Evolutionary conservation across 768 basidiomycete genomes (phyloP).

Genomic region (Tulasnella calospora): DNA sequence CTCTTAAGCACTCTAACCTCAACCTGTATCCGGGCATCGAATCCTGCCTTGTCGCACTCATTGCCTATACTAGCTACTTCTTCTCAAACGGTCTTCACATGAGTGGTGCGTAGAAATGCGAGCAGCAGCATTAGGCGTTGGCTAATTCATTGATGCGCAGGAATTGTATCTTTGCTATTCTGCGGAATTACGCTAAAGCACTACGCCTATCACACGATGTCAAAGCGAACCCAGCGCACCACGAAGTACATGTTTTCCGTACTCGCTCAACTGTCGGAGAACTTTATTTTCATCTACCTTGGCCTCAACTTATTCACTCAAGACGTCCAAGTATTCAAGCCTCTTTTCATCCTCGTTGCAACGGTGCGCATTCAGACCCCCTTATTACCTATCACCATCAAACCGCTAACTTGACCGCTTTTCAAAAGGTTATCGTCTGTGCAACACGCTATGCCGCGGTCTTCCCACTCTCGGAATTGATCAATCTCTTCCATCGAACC

Average conservation of each 20-base stretch:
- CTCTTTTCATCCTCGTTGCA: conserved; percentile 88
- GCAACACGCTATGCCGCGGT: conserved; percentile 95
- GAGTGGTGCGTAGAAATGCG: conserved; percentile 40
- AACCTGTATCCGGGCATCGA: conserved; percentile 87
- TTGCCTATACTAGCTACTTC: conserved; percentile 96
- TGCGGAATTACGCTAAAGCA: conserved; percentile 99
- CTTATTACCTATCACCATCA: background rate
- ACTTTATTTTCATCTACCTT: conserved; percentile 99
- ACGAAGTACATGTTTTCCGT: conserved; percentile 94
- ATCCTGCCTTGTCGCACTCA: conserved; percentile 90
- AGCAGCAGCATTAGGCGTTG: background rate
- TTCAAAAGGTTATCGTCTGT: conserved; percentile 62
- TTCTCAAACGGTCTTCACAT: conserved; percentile 94
- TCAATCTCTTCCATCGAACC: conserved; percentile 88
- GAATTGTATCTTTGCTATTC: conserved; percentile 95
- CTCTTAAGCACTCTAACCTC: conserved; percentile 91
- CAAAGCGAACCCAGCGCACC: conserved; percentile 83
- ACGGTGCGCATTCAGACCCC: conserved; percentile 43
- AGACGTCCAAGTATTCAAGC: conserved; percentile 83
- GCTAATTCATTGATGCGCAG: conserved; percentile 39
- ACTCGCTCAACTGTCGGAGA: conserved; percentile 91
- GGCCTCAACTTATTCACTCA: conserved; percentile 93
- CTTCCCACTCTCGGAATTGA: conserved; percentile 88
- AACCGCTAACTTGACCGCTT: background rate
- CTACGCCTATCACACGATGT: conserved; percentile 99